Conservation (phyloP, 495 filamentous ascomycete genomes). For the Oleoguttula mirabilis region DNA sequence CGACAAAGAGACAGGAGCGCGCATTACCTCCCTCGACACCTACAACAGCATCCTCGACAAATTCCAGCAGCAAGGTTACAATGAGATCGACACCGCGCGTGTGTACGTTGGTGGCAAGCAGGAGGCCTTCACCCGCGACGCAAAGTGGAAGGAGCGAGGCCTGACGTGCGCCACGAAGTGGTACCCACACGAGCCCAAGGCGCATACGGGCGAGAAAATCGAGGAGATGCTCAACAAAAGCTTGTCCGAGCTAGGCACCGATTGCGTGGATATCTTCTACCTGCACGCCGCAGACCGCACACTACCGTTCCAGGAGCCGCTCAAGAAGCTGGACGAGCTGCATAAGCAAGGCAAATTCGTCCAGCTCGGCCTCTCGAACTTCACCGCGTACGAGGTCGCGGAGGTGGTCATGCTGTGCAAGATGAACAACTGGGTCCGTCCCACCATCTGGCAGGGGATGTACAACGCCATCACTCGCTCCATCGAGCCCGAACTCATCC, state of each 20-base stretch:
- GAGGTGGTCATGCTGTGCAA: constrained; percentile 77
- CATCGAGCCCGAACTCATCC: constrained; percentile 71
- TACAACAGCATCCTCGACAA: constrained; percentile 37
- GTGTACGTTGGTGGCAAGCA: constrained; percentile 62
- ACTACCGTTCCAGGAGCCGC: constrained; percentile 57
- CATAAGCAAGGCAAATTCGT: constrained; percentile 86
- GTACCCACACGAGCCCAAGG: constrained; percentile 50
- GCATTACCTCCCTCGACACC: constrained; percentile 27
- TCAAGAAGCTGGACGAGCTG: constrained; percentile 62
- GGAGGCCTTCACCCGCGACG: constrained; percentile 67
- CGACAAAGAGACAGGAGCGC: constrained; percentile 18
- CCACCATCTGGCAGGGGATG: constrained; percentile 55
- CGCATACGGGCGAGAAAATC: constrained; percentile 49
- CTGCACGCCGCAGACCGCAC: constrained; percentile 71
- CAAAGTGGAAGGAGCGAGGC: constrained; percentile 69
- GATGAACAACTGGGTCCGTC: constrained; percentile 61
- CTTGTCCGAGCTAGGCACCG: constrained; percentile 59
- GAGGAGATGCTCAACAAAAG: constrained; percentile 50
- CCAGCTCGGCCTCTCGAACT: constrained; percentile 70
- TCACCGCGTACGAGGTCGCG: constrained; percentile 80
- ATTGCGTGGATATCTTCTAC: constrained; percentile 78
- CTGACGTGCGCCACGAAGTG: constrained; percentile 76
- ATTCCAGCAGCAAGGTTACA: constrained; percentile 45
- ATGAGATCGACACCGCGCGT: constrained; percentile 50
- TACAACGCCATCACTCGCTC: constrained; percentile 63